Percentiles rank a stretch among this genome's conserved stretches.
Conservation (phyloP, 2,329 filamentous ascomycete species). For the Fusarium anguioides region DNA sequence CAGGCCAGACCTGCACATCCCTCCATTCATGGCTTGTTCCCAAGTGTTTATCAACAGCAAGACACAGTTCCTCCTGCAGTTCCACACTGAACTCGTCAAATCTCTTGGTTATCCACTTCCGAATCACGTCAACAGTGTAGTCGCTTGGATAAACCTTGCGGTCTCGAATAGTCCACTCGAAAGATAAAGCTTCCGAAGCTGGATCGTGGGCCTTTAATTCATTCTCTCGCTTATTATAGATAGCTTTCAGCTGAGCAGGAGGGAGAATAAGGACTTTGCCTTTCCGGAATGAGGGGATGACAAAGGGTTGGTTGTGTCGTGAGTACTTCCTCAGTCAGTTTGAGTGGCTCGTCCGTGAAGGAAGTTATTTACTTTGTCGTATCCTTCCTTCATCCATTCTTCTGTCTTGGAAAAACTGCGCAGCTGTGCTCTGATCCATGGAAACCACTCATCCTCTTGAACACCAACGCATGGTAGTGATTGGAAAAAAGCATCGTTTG, state of each 20-base stretch:
- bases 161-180: not conserved
- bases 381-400: constrained; percentile 1
- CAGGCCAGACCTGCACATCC: not conserved
- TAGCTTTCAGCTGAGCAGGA: not conserved
- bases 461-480: not conserved
- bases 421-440: not conserved
- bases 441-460: not conserved
- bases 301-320: not conserved
- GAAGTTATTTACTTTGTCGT: not conserved
- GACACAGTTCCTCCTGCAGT: not conserved
- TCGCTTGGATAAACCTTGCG: not conserved
- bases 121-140: not conserved
- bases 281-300: not conserved
- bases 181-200: not conserved
- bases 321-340: not conserved
- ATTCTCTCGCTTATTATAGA: not conserved
- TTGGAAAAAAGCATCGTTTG: not conserved
- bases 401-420: constrained; percentile 3
- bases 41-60: not conserved
- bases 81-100: not conserved
- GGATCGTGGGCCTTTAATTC: not conserved
- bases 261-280: not conserved
- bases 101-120: not conserved
- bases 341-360: rapidly evolving
- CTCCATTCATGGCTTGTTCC: not conserved